Conservation (phyloP, 345 rosid genomes). For the Trapa incisa region DNA sequence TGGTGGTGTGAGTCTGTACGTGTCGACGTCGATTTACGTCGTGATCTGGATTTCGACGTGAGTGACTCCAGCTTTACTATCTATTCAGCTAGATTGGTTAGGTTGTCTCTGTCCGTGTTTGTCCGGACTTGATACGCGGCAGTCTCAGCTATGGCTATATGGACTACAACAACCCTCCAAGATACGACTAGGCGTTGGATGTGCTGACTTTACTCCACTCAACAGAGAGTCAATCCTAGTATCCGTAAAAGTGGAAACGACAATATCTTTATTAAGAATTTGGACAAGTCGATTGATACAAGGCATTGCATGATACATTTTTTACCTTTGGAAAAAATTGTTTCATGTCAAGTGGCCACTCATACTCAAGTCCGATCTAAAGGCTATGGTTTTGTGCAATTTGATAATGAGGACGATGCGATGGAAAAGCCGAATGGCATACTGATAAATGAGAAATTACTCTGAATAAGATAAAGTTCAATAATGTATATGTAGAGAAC, state of each 20-base stretch:
- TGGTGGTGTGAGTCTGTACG: slow-evolving; percentile 24
- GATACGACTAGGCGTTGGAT: slow-evolving; percentile 87
- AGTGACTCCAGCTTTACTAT: slow-evolving; percentile 72
- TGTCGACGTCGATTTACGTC: slow-evolving; percentile 60
- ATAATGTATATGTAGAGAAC: slow-evolving; percentile 74
- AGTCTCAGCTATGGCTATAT: slow-evolving; percentile 43
- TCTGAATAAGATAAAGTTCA: slow-evolving; percentile 42
- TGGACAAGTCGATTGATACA: slow-evolving; percentile 88
- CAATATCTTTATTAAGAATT: slow-evolving; percentile 91
- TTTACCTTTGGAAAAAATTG: slow-evolving; percentile 67
- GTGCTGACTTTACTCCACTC: slow-evolving; percentile 52
- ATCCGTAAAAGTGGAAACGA: slow-evolving; percentile 79
- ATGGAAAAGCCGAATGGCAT: slow-evolving; percentile 77
- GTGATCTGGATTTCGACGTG: slow-evolving; percentile 72
- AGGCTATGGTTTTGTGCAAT: slow-evolving; percentile 95
- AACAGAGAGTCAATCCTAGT: slow-evolving; percentile 65
- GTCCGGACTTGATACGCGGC: slow-evolving; percentile 52
- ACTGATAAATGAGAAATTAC: slow-evolving; percentile 66
- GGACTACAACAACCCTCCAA: slow-evolving; percentile 48
- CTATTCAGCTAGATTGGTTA: slow-evolving; percentile 58
- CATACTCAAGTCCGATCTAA: slow-evolving; percentile 70
- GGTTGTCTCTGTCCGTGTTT: slow-evolving; percentile 77
- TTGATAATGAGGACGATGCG: slow-evolving; percentile 59
- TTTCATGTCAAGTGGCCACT: slow-evolving; percentile 83
- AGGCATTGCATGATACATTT: slow-evolving; percentile 78